phyloP scores from a whole-genome alignment of 495 filamentous ascomycete species.

The Aspergillus affinis region DNA sequence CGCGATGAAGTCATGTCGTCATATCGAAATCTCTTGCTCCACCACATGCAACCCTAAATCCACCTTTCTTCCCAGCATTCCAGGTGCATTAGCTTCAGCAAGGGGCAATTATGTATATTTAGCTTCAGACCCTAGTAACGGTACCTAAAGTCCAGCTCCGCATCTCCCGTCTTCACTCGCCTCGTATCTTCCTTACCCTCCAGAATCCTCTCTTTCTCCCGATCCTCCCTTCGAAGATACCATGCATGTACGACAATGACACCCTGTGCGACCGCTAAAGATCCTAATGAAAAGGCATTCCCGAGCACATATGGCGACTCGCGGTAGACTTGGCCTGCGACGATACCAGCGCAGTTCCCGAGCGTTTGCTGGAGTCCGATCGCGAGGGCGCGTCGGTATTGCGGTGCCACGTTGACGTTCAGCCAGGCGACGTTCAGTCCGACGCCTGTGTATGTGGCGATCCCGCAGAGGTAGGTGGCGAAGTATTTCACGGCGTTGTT shows the following conservation, averaged over 20 bases:
- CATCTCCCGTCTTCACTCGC: constrained; percentile 46
- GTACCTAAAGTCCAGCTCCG: constrained; percentile 50
- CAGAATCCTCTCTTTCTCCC: constrained; percentile 39
- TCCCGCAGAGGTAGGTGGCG: constrained; percentile 53
- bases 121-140: constrained; percentile 30
- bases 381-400: constrained; percentile 54
- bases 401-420: constrained; percentile 57
- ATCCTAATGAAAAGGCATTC: constrained; percentile 47
- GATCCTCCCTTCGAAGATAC: constrained; percentile 45
- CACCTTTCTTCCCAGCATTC: not conserved
- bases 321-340: constrained; percentile 29
- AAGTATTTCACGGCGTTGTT: constrained; percentile 52
- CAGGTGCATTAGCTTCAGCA: not conserved
- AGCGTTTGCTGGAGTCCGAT: constrained; percentile 60
- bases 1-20: not conserved
- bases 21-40: not conserved
- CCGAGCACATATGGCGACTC: constrained; percentile 51
- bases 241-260: constrained; percentile 35
- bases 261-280: constrained; percentile 40
- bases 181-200: constrained; percentile 42
- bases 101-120: not conserved
- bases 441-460: constrained; percentile 49
- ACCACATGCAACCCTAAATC: not conserved
- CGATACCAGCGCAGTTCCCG: constrained; percentile 49
- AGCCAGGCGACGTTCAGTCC: constrained; percentile 58